Conservation (phyloP, 208 protist species). For the Borovskyia barvae region DNA sequence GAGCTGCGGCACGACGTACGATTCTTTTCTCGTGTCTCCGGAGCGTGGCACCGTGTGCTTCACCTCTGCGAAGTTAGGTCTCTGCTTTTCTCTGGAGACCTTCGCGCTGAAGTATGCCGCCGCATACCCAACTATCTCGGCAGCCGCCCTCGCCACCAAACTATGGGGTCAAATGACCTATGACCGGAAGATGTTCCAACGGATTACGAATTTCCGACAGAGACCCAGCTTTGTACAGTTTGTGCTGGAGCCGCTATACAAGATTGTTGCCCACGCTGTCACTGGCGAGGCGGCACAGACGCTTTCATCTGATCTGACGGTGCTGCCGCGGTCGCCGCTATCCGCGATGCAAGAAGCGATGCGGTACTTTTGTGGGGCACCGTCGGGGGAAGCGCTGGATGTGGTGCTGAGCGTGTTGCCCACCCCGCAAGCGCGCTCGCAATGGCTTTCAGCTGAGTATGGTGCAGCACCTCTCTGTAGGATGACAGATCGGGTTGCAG, state of each 20-base stretch:
- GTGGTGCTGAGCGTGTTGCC: constrained; percentile 70
- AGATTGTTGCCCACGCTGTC: constrained; percentile 89
- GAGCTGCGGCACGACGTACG: constrained; percentile 32
- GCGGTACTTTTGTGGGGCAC: constrained; percentile 59
- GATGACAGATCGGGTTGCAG: neutral
- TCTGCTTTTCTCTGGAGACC: constrained; percentile 93
- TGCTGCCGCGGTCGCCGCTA: constrained; percentile 61
- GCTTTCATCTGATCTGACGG: constrained; percentile 42
- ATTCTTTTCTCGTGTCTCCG: constrained; percentile 53
- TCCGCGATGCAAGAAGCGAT: constrained; percentile 67
- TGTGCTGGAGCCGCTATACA: constrained; percentile 99
- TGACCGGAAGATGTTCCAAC: constrained; percentile 59
- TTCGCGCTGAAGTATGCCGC: constrained; percentile 95
- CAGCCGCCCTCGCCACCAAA: constrained; percentile 78
- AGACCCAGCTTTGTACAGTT: constrained; percentile 98
- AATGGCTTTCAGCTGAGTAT: constrained; percentile 48
- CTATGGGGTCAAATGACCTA: constrained; percentile 98
- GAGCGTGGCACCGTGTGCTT: constrained; percentile 93
- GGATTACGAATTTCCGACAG: constrained; percentile 58
- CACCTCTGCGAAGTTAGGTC: constrained; percentile 79
- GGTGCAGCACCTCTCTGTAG: constrained; percentile 15
- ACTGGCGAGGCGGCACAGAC: constrained; percentile 50
- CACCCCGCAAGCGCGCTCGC: constrained; percentile 21
- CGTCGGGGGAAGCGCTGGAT: constrained; percentile 49
- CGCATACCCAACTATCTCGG: constrained; percentile 54